Conservation (phyloP, 345 rosid species). For the Populus ilicifolia region DNA sequence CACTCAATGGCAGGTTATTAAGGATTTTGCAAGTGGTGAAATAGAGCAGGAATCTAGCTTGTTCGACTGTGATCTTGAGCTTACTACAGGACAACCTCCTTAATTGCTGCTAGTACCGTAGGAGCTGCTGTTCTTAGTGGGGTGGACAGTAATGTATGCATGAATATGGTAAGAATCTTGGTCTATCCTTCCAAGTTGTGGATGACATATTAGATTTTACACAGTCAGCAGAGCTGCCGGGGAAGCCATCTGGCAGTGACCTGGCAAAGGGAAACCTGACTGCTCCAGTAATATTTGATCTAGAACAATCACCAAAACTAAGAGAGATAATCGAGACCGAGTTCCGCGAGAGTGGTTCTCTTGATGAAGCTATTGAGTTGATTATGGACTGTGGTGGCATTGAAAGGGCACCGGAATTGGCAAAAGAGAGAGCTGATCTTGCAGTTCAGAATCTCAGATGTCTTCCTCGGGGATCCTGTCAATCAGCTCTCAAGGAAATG, state of each 20-base stretch:
- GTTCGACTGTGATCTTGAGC: slow-evolving; percentile 75
- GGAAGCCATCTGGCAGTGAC: slow-evolving; percentile 89
- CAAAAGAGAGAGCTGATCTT: slow-evolving; percentile 71
- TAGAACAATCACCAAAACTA: slow-evolving; percentile 70
- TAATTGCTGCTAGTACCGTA: slow-evolving; percentile 89
- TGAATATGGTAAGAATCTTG: slow-evolving; percentile 82
- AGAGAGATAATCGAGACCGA: slow-evolving; percentile 87
- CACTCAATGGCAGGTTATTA: slow-evolving; percentile 61
- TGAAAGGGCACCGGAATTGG: slow-evolving; percentile 66
- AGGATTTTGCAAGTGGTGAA: slow-evolving; percentile 98
- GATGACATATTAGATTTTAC: slow-evolving; percentile 95
- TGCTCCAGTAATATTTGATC: slow-evolving; percentile 81
- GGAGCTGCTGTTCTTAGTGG: slow-evolving; percentile 88
- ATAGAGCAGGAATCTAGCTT: slow-evolving; percentile 92
- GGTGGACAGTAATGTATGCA: slow-evolving; percentile 43
- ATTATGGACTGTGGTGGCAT: slow-evolving; percentile 73
- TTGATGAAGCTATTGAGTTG: slow-evolving; percentile 62
- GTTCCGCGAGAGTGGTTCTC: slow-evolving; percentile 78
- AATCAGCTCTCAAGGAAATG: slow-evolving; percentile 72
- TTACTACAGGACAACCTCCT: slow-evolving; percentile 87
- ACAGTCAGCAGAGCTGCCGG: slow-evolving; percentile 84
- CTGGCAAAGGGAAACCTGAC: slow-evolving; percentile 84
- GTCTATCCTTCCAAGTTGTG: slow-evolving; percentile 86
- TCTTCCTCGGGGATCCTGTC: slow-evolving; percentile 59
- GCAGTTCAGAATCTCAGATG: slow-evolving; percentile 64